Evolutionary conservation across 2,329 filamentous ascomycete genomes (phyloP).

Genomic region (Fusarium subglutinans): DNA sequence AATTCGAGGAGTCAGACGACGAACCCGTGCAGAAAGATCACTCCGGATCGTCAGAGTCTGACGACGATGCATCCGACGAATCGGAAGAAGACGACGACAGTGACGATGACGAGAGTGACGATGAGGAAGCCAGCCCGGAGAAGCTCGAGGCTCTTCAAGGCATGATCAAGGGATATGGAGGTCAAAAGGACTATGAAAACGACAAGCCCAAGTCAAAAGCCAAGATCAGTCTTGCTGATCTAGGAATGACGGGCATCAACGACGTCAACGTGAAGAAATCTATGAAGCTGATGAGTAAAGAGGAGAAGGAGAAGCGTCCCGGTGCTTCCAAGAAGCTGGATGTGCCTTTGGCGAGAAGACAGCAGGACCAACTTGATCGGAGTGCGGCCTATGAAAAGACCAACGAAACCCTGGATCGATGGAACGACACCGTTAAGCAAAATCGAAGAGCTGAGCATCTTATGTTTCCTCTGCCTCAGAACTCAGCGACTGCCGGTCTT

Average conservation of each 20-base stretch:
- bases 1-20: conserved; percentile 60
- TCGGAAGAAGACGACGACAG: conserved; percentile 60
- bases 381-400: conserved; percentile 87
- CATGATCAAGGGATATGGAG: conserved; percentile 74
- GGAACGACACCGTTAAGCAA: conserved; percentile 94
- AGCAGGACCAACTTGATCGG: conserved; percentile 87
- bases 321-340: conserved; percentile 73
- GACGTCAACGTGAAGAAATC: conserved; percentile 82
- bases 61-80: conserved; percentile 52
- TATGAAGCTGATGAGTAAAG: conserved; percentile 76
- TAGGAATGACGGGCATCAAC: conserved; percentile 74
- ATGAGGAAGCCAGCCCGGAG: conserved; percentile 58
- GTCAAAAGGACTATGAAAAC: conserved; percentile 66
- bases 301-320: conserved; percentile 60
- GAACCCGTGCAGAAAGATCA: conserved; percentile 58
- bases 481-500: conserved; percentile 68
- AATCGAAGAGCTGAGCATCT: conserved; percentile 93
- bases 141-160: conserved; percentile 73
- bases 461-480: conserved; percentile 83
- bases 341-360: conserved; percentile 83
- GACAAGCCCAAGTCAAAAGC: conserved; percentile 60
- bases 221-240: conserved; percentile 79
- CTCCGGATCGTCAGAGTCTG: conserved; percentile 56
- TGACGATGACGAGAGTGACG: conserved; percentile 57
- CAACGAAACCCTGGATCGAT: conserved; percentile 88